phyloP scores from a whole-genome alignment of 768 basidiomycete genomes.

The Russula foetens region DNA sequence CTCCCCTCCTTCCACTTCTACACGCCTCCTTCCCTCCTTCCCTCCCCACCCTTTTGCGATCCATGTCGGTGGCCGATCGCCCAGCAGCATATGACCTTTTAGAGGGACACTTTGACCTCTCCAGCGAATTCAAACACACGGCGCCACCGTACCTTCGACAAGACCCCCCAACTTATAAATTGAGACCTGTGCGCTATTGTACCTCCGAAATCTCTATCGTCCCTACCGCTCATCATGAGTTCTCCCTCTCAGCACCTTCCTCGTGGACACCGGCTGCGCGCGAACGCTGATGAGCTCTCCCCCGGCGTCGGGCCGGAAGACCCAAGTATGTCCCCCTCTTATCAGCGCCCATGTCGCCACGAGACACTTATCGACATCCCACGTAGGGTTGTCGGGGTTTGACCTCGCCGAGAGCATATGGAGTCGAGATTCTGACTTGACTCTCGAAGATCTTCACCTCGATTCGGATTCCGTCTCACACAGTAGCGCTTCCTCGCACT shows the following conservation, averaged over 20 bases:
- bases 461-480: slow-evolving; percentile 11
- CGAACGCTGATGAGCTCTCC: background rate
- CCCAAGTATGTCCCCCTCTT: background rate
- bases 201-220: background rate
- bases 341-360: slow-evolving; percentile 3
- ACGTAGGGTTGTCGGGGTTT: slow-evolving; percentile 10
- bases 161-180: background rate
- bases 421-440: slow-evolving; percentile 15
- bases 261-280: background rate
- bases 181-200: background rate
- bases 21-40: too few species aligned
- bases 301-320: background rate
- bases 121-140: background rate
- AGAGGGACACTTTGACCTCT: background rate
- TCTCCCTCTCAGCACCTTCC: background rate
- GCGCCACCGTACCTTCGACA: slow-evolving; percentile 8
- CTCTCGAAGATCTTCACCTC: slow-evolving; percentile 16
- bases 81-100: background rate
- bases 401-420: slow-evolving; percentile 19
- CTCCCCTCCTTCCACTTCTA: background rate
- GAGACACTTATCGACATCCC: background rate
- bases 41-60: background rate
- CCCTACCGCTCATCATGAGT: background rate
- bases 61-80: slow-evolving; percentile 2
- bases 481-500: slow-evolving; percentile 5